Percentiles rank a stretch among this genome's conserved stretches.
phyloP scores from a whole-genome alignment of 2,329 filamentous ascomycete species.

The Aspergillus tanneri region DNA sequence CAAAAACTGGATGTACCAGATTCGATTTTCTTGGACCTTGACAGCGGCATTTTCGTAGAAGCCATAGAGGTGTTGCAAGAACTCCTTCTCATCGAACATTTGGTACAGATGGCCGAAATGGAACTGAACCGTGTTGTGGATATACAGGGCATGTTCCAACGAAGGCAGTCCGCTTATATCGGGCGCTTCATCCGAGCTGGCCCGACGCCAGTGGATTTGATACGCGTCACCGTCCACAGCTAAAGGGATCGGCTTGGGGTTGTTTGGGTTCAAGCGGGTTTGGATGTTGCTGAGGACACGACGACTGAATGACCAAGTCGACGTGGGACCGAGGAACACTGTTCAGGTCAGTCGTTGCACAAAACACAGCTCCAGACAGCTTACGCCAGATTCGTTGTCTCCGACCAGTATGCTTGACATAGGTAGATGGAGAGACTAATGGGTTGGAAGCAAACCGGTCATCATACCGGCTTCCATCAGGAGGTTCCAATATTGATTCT shows the following conservation, averaged over 20 bases:
- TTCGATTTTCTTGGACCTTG: constrained; percentile 26
- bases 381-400: constrained; percentile 19
- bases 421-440: constrained; percentile 35
- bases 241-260: constrained; percentile 39
- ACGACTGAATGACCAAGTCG: constrained; percentile 56
- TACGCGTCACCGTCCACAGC: constrained; percentile 53
- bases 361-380: not conserved
- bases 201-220: constrained; percentile 50
- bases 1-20: constrained; percentile 54
- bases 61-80: constrained; percentile 42
- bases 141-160: constrained; percentile 52
- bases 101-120: constrained; percentile 55
- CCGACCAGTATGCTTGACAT: constrained; percentile 9
- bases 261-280: constrained; percentile 43
- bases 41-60: constrained; percentile 40
- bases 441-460: constrained; percentile 25
- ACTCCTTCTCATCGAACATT: constrained; percentile 53
- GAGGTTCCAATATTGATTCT: constrained; percentile 6
- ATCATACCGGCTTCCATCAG: constrained; percentile 25
- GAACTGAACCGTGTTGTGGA: constrained; percentile 58
- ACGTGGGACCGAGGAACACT: constrained; percentile 56
- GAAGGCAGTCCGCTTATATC: constrained; percentile 45
- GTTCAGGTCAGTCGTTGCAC: not conserved
- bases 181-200: constrained; percentile 30
- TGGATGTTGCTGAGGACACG: constrained; percentile 50